Evolutionary conservation across 306 rosid species (phyloP), one percentile per base, ranked within the genome.

Genomic region (Quercus dentata): DNA sequence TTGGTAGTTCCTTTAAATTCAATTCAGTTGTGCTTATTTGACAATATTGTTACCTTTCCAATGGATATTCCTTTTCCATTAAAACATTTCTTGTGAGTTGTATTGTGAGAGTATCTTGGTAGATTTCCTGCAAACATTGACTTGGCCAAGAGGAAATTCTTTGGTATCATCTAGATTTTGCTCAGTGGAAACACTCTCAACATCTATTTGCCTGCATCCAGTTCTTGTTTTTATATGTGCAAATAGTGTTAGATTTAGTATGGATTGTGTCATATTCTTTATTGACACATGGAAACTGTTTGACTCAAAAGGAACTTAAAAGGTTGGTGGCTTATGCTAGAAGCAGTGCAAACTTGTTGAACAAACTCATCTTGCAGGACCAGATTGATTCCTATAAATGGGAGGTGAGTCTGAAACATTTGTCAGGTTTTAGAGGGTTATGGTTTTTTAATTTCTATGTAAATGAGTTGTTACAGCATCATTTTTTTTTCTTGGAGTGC

Each of bases 271-370:
- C 54, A 51, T 63, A 19, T 84, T n/a, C 27, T 71, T 67, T 69
- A 41, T 76, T 76, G 76, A 76, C 67, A 46, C 11, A 5, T 65
- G 61, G 28, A 49, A 71, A 9, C 72, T 77, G 21, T 79, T 64
- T 33, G 49, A 51, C 81, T 73, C 78, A 35, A 83, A 80, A 94
- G 99, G 95, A 92, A 78, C 92, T 92, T 44, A 92, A 87, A 84
- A 81, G 99, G 85, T 83, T 94, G 83, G 90, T 69, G 76, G 99
- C 97, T 31, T 95, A 92, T 82, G 97, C 99, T 75, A 87, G 85
- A 83, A 95, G 99, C 85, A 95, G 97, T 81, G 98, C 95, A 82
- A 88, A 80, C 68, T 86, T 91, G 86, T 75, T 95, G 90, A 72
- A 77, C 56, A 92, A 86, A 82, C 90, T 95, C 79, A 57, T 90